Conservation (phyloP, 768 basidiomycete genomes). For the Mycena polygramma region DNA sequence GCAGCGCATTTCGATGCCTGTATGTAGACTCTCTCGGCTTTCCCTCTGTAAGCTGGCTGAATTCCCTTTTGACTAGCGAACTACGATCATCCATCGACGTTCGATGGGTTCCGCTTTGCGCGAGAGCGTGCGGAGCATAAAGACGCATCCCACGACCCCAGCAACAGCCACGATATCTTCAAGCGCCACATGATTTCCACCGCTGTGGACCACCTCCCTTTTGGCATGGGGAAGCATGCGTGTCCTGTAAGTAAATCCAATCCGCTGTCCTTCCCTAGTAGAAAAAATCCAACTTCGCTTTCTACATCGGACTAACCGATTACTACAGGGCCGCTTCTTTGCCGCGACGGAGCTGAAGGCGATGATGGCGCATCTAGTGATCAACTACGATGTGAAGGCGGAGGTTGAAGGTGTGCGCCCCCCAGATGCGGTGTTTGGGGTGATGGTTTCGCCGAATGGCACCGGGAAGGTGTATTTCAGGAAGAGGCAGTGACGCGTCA, state of each 20-base stretch:
- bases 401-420: constrained; percentile 30
- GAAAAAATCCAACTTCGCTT: background rate
- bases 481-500: constrained; percentile 22
- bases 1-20: no score
- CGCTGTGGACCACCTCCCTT: constrained; percentile 28
- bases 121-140: constrained; percentile 46
- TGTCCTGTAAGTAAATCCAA: constrained; percentile 35
- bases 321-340: constrained; percentile 57
- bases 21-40: no score
- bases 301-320: no score
- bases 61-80: constrained; percentile 11
- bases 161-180: constrained; percentile 36
- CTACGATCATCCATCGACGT: constrained; percentile 51
- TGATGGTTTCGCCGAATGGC: background rate
- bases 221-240: constrained; percentile 35
- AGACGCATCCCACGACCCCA: constrained; percentile 34
- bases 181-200: constrained; percentile 36
- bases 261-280: no score
- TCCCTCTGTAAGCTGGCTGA: no score
- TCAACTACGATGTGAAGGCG: constrained; percentile 54
- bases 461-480: constrained; percentile 12
- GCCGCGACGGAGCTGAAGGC: constrained; percentile 59
- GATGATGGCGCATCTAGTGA: constrained; percentile 60
- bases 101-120: constrained; percentile 66
- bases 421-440: constrained; percentile 5